phyloP scores from a whole-genome alignment of 768 basidiomycete genomes.

The Lactifluus piperatus region DNA sequence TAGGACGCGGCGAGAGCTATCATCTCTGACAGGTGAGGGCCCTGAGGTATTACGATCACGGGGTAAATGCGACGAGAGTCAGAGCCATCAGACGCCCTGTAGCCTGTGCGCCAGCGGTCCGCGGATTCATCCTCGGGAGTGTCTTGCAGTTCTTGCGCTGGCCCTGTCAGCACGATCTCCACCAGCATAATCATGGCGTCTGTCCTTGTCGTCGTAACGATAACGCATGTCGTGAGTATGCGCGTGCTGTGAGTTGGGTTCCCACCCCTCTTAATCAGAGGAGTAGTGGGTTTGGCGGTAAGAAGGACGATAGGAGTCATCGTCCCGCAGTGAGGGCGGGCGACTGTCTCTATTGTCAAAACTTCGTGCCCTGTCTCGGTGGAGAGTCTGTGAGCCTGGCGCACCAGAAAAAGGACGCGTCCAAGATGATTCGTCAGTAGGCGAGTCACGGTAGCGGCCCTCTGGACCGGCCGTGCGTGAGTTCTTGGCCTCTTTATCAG shows the following conservation, averaged over 20 bases:
- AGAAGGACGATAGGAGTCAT: conserved; percentile 12
- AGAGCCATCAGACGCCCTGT: conserved; percentile 5
- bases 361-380: too few relatives aligned
- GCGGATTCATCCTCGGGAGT: conserved; percentile 1
- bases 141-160: too few relatives aligned
- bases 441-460: too few relatives aligned
- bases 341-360: conserved; percentile 8
- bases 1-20: conserved; percentile 9
- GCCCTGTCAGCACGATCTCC: too few relatives aligned
- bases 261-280: too few relatives aligned
- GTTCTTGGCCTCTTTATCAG: too few relatives aligned
- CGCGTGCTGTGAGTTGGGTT: not conserved
- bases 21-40: conserved; percentile 13
- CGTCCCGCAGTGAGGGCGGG: conserved; percentile 3
- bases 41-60: conserved; percentile 17
- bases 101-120: conserved; percentile 7
- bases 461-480: too few relatives aligned
- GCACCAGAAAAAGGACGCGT: not conserved
- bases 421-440: too few relatives aligned
- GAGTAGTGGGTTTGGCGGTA: not conserved
- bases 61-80: conserved; percentile 6
- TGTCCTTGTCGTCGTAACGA: conserved; percentile 8
- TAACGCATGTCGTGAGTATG: conserved; percentile 5
- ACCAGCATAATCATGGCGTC: not conserved
- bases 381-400: conserved; percentile 6